Percentiles rank a stretch among this genome's conserved stretches.
Conservation (phyloP, 2,329 filamentous ascomycete genomes). For the Colletotrichum neosansevieriae region DNA sequence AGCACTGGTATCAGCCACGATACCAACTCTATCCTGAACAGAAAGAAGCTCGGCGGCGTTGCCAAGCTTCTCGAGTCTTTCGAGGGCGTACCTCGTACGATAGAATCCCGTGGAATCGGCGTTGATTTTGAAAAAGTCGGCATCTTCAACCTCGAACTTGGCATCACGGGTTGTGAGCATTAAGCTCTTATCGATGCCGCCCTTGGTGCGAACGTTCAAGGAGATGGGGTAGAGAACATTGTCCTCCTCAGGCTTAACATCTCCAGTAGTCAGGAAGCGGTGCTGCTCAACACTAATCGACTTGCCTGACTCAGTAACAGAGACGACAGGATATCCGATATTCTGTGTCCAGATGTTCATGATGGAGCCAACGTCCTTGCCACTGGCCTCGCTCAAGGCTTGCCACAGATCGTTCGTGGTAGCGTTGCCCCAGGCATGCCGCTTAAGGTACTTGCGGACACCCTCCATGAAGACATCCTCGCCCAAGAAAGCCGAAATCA, state of each 20-base stretch:
- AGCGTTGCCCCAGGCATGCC: constrained; percentile 97
- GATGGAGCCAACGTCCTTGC: constrained; percentile 88
- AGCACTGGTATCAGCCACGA: constrained; percentile 93
- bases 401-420: constrained; percentile 92
- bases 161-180: constrained; percentile 74
- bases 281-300: constrained; percentile 93
- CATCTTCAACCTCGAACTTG: constrained; percentile 80
- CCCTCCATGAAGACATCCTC: constrained; percentile 95
- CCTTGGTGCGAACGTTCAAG: constrained; percentile 84
- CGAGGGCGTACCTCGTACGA: constrained; percentile 87
- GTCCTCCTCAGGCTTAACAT: constrained; percentile 94
- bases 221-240: constrained; percentile 90
- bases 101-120: constrained; percentile 95
- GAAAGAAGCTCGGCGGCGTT: constrained; percentile 85
- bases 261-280: constrained; percentile 90
- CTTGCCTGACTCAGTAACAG: constrained; percentile 77
- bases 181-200: constrained; percentile 82
- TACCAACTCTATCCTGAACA: constrained; percentile 92
- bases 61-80: constrained; percentile 88
- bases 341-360: constrained; percentile 99
- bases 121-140: constrained; percentile 97
- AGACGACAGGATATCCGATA: constrained; percentile 91
- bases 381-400: constrained; percentile 86
- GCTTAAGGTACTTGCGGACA: constrained; percentile 90
- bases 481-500: constrained; percentile 96